These are phyloP conservation scores for Amoebophrya sp. DNA, from an alignment of 169 alveolate species.

Conservation along the genomic window DNA sequence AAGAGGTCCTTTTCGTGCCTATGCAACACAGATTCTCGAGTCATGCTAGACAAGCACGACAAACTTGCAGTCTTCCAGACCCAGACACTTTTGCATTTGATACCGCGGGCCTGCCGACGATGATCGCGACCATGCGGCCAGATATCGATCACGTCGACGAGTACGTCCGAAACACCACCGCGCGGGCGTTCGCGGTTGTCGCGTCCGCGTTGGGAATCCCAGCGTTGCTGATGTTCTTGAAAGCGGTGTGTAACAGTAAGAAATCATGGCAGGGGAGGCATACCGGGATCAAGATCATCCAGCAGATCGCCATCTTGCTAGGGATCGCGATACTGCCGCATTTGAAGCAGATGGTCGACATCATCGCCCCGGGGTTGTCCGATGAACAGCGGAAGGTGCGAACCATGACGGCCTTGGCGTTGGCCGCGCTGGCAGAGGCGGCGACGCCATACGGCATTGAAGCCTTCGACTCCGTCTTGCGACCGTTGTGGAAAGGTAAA, in stretches of 20 bases:
- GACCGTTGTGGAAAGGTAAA: conserved; percentile 90
- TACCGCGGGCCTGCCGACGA: conserved; percentile 85
- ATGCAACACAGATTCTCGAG: no score
- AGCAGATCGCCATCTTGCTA: conserved; percentile 92
- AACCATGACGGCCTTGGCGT: conserved; percentile 96
- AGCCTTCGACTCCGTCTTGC: conserved; percentile 93
- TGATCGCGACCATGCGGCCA: conserved; percentile 99
- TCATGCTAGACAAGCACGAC: no score
- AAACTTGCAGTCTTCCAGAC: no score
- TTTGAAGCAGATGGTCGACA: conserved; percentile 90
- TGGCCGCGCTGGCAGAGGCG: conserved; percentile 99
- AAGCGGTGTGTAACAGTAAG: conserved; percentile 89
- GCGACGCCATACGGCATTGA: conserved; percentile 99
- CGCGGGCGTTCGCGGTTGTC: conserved; percentile 98
- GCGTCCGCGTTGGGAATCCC: conserved; percentile 98
- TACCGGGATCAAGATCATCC: conserved; percentile 98
- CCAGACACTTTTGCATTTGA: no score
- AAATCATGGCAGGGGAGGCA: conserved; percentile 96
- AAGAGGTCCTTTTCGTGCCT: no score
- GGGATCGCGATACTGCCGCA: conserved; percentile 99
- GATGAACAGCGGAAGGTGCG: conserved; percentile 90
- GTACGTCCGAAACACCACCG: conserved; percentile 91
- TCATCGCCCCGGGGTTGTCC: conserved; percentile 91
- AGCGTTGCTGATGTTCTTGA: conserved; percentile 89
- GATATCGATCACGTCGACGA: conserved; percentile 99